These are phyloP conservation scores for Clitopilus hobsonii DNA, from an alignment of 768 basidiomycete species.

Conservation along the genomic window DNA sequence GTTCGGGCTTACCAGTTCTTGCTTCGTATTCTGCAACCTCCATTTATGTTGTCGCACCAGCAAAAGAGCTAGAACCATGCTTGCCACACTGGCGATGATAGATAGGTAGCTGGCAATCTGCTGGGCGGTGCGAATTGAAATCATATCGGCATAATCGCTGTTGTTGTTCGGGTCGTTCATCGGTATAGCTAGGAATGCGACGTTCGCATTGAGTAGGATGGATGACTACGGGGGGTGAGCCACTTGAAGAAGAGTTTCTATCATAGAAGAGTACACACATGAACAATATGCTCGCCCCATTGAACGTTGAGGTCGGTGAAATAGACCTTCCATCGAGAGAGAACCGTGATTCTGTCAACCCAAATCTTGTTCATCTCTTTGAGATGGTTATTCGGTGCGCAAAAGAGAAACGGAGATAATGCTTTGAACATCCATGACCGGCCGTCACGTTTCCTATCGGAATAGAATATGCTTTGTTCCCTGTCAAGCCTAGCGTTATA, in stretches of 20 bases:
- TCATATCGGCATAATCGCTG: not conserved
- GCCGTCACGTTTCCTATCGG: conserved; percentile 10
- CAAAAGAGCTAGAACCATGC: not conserved
- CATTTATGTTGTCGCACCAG: not conserved
- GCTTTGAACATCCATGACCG: conserved; percentile 27
- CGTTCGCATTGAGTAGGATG: conserved; percentile 43
- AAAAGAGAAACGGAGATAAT: conserved; percentile 39
- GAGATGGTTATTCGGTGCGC: conserved; percentile 37
- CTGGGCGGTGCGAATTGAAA: not conserved
- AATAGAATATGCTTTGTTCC: conserved; percentile 23
- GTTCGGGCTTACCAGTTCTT: not conserved
- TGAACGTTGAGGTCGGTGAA: conserved; percentile 31
- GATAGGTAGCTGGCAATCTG: not conserved
- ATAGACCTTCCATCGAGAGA: conserved; percentile 34
- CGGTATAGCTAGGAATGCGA: conserved; percentile 44
- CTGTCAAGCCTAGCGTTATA: conserved; percentile 34
- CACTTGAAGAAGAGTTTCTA: not conserved
- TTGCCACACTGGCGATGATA: not conserved
- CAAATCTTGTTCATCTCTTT: conserved; percentile 37
- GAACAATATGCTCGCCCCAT: conserved; percentile 36
- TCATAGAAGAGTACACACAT: conserved; percentile 25
- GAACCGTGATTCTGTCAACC: conserved; percentile 37
- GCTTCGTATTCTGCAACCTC: not conserved
- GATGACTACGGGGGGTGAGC: conserved; percentile 29
- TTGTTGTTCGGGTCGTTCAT: conserved; percentile 33